phyloP scores from a whole-genome alignment of 139 green algal species.

The Chlamydomonas schloesseri region DNA sequence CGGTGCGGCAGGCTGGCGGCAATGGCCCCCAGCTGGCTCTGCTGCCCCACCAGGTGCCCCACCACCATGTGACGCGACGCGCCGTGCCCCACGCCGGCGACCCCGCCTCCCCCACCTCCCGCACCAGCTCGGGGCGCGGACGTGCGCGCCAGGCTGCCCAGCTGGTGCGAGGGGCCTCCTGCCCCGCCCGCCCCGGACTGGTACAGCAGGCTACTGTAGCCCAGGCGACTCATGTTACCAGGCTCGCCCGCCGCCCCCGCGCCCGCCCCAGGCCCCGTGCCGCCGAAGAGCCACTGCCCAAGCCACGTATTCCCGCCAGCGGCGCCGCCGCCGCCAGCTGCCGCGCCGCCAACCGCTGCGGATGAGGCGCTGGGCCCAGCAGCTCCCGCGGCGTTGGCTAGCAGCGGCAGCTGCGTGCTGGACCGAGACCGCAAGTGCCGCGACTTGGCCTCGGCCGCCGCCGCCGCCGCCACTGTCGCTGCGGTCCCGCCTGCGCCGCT shows the following conservation, averaged over 20 bases:
- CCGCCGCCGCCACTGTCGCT: neutral
- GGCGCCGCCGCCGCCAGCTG: neutral
- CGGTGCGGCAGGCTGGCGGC: constrained; percentile 19
- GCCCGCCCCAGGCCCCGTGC: too few species aligned
- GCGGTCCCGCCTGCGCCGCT: neutral
- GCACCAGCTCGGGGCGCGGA: too few species aligned
- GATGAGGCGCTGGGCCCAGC: too few species aligned
- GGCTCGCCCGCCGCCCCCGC: neutral
- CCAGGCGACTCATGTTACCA: neutral
- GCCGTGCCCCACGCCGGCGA: neutral
- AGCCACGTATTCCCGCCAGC: neutral
- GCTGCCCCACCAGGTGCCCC: constrained; percentile 21
- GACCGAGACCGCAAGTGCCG: too few species aligned
- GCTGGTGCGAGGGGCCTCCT: too few species aligned
- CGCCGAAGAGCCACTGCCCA: constrained; percentile 9
- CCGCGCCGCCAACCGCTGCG: neutral
- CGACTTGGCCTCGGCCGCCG: too few species aligned
- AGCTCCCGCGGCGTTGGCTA: too few species aligned
- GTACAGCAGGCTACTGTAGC: constrained; percentile 15
- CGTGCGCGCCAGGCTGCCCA: too few species aligned
- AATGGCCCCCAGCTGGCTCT: constrained; percentile 18
- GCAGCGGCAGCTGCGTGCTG: too few species aligned
- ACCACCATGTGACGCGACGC: neutral
- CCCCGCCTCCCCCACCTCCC: neutral
- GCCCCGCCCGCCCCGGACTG: too few species aligned